These are phyloP conservation scores for Eimeria praecox DNA, from an alignment of 169 alveolate species.

Conservation along the genomic window DNA sequence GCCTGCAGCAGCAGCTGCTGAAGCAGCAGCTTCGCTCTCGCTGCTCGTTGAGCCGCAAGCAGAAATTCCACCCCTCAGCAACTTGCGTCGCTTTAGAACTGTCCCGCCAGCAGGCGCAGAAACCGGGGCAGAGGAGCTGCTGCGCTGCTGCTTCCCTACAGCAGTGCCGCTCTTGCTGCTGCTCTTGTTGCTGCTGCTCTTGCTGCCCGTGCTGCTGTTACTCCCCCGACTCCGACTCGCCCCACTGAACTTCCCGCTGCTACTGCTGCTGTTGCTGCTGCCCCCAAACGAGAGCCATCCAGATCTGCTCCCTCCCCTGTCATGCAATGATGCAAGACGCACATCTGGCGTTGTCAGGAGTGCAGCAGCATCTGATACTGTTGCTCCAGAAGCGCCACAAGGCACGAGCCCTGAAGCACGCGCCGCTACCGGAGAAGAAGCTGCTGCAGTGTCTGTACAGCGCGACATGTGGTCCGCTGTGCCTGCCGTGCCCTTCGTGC, in stretches of 20 bases:
- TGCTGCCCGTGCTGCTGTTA: not conserved
- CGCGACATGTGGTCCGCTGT: conserved; percentile 2
- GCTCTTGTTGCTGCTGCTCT: conserved; percentile 36
- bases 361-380: not conserved
- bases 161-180: not conserved
- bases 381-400: no score
- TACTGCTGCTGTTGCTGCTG: conserved; percentile 34
- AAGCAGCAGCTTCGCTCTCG: conserved; percentile 23
- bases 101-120: not conserved
- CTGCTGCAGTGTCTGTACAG: conserved; percentile 1
- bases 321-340: conserved; percentile 44
- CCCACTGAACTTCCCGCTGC: conserved; percentile 31
- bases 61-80: not conserved
- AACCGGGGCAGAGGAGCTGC: not conserved
- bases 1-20: conserved; percentile 20
- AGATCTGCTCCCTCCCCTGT: conserved; percentile 24
- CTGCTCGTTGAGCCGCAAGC: conserved; percentile 14
- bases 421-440: not conserved
- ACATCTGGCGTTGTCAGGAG: not conserved
- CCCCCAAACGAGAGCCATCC: conserved; percentile 49
- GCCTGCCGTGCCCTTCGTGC: not conserved
- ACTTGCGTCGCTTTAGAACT: conserved; percentile 9
- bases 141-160: conserved; percentile 20
- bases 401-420: not conserved
- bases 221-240: conserved; percentile 38